A percentile compares a stretch with the other conserved stretches of the same genome.
phyloP scores from a whole-genome alignment of 352 stramenopile genomes.

The Phytophthora ramorum region DNA sequence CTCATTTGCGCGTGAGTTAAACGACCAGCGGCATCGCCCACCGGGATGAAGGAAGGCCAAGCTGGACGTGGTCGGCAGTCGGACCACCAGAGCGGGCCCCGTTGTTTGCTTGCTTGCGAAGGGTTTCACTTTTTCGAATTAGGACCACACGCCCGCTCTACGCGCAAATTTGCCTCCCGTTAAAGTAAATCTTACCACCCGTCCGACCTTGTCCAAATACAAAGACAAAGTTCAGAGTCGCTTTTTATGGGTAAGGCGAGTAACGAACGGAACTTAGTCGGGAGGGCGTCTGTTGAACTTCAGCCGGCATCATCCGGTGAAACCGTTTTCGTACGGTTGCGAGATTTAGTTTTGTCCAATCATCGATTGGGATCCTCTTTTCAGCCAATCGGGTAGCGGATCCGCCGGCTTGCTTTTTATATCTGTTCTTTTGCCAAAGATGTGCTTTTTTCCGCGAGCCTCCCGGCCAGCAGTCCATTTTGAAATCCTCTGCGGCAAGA shows the following conservation, averaged over 20 bases:
- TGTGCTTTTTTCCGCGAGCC: conserved; percentile 37
- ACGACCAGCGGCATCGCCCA: not conserved
- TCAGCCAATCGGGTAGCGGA: conserved; percentile 14
- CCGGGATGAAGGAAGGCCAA: too few relatives aligned
- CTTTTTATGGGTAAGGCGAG: conserved; percentile 43
- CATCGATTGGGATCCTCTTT: conserved; percentile 3
- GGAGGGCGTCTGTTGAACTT: conserved; percentile 22
- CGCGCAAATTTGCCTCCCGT: conserved; percentile 11
- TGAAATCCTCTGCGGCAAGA: conserved; percentile 44
- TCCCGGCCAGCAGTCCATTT: conserved; percentile 24
- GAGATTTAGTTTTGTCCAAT: conserved; percentile 1
- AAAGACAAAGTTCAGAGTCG: not conserved
- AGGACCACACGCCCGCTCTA: not conserved
- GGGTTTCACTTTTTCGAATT: not conserved
- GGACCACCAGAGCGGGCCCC: too few relatives aligned
- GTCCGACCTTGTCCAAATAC: conserved; percentile 19
- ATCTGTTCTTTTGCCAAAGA: conserved; percentile 41
- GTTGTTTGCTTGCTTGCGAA: too few relatives aligned
- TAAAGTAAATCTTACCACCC: conserved; percentile 12
- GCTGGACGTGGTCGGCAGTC: too few relatives aligned
- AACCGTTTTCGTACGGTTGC: conserved; percentile 29
- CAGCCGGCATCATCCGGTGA: conserved; percentile 25
- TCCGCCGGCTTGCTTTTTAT: conserved; percentile 27
- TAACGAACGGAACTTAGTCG: conserved; percentile 34
- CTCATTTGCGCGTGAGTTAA: not conserved